Conservation (phyloP, 2,329 filamentous ascomycete species). For the Pyricularia pennisetigena region DNA sequence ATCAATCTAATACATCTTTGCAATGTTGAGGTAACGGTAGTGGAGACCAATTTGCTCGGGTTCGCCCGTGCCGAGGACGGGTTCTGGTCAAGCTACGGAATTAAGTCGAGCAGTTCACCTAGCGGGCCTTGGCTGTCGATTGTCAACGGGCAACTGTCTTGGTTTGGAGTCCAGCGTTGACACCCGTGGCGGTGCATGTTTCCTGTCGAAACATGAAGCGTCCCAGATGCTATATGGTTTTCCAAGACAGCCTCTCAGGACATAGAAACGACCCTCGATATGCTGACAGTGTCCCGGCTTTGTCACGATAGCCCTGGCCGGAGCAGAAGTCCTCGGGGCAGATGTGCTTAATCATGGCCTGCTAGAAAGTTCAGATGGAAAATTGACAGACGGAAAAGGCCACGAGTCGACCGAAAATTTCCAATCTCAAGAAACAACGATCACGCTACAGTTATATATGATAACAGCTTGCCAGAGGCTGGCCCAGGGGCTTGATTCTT, state of each 20-base stretch:
- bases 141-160: not conserved
- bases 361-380: not conserved
- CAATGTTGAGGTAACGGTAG: not conserved
- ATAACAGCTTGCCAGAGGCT: not conserved
- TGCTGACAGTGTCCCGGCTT: not conserved
- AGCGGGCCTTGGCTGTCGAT: not conserved
- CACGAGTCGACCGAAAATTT: not conserved
- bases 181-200: not conserved
- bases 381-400: not conserved
- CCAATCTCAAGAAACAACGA: not conserved
- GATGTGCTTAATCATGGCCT: not conserved
- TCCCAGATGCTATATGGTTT: not conserved
- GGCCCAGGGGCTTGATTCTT: not conserved
- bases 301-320: not conserved
- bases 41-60: not conserved
- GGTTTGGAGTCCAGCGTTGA: not conserved
- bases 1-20: not conserved
- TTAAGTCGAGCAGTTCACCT: not conserved
- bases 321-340: not conserved
- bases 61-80: not conserved
- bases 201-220: not conserved
- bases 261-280: not conserved
- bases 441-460: not conserved
- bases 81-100: not conserved
- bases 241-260: not conserved